A percentile compares a stretch with the other conserved stretches of the same genome.
phyloP scores from a whole-genome alignment of 495 filamentous ascomycete genomes.

The Talaromyces nanjingensis region DNA sequence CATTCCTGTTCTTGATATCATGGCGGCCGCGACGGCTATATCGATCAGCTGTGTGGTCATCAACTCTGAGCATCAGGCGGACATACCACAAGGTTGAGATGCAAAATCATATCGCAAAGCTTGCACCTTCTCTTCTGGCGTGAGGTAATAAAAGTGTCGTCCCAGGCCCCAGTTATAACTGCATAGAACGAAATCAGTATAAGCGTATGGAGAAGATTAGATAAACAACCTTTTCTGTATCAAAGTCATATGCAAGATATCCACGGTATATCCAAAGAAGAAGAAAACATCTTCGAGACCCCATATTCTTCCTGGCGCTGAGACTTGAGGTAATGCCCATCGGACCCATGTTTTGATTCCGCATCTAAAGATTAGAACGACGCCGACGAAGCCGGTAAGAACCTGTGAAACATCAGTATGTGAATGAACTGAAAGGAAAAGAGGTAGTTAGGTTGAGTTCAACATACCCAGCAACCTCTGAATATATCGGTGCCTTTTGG shows the following conservation, averaged over 20 bases:
- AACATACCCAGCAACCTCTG: conserved; percentile 25
- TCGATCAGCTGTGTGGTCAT: conserved; percentile 23
- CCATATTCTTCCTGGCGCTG: conserved; percentile 26
- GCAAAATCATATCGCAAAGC: conserved; percentile 28
- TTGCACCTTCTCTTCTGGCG: conserved; percentile 12
- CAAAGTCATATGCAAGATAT: conserved; percentile 25
- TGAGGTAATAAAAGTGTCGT: conserved; percentile 25
- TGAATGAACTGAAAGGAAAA: neutral
- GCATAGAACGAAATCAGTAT: neutral
- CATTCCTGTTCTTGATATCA: conserved; percentile 33
- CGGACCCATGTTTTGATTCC: conserved; percentile 28
- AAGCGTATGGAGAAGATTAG: neutral
- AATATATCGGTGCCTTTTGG: conserved; percentile 20
- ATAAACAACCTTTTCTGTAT: conserved; percentile 24
- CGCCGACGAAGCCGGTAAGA: conserved; percentile 23
- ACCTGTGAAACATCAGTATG: conserved; percentile 13
- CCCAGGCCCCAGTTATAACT: conserved; percentile 28
- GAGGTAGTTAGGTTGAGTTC: neutral
- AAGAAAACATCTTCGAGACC: conserved; percentile 30
- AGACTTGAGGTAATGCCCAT: conserved; percentile 28
- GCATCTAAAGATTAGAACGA: conserved; percentile 26
- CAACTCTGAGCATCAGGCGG: neutral
- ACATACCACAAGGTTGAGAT: conserved; percentile 23
- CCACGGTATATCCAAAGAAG: conserved; percentile 22
- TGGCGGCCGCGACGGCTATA: conserved; percentile 45